Percentiles rank a stretch among this genome's conserved stretches.
phyloP scores from a whole-genome alignment of 371 early-diverging fungal genomes.

The Mucor circinelloides region DNA sequence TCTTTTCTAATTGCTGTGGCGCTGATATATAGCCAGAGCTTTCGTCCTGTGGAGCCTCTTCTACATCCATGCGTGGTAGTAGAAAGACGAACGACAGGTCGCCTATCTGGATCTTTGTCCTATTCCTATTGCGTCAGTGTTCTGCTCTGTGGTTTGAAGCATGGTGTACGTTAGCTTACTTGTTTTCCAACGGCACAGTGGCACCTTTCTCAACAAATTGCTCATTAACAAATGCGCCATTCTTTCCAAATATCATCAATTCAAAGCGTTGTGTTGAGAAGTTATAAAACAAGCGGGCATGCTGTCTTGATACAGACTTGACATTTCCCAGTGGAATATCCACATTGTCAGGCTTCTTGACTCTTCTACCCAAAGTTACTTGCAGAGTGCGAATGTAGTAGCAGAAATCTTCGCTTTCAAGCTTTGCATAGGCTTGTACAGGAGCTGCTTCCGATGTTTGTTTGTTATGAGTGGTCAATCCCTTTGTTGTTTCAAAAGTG shows the following conservation, averaged over 20 bases:
- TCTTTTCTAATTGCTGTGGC: conserved; percentile 44
- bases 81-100: conserved; percentile 78
- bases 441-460: conserved; percentile 39
- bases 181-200: conserved; percentile 73
- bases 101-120: conserved; percentile 81
- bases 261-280: conserved; percentile 79
- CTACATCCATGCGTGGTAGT: conserved; percentile 55
- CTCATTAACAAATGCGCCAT: conserved; percentile 85
- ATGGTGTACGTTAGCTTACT: conserved; percentile 26
- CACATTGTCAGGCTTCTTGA: conserved; percentile 57
- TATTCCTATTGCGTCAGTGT: neutral
- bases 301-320: conserved; percentile 84
- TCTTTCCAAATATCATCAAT: conserved; percentile 82
- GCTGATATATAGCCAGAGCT: conserved; percentile 35
- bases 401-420: conserved; percentile 81
- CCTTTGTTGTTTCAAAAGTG: conserved; percentile 1
- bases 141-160: neutral
- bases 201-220: conserved; percentile 70
- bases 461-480: neutral
- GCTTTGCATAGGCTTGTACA: conserved; percentile 89
- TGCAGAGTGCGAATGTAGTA: conserved; percentile 82
- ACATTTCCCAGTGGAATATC: conserved; percentile 82
- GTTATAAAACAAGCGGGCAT: conserved; percentile 87
- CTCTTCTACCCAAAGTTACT: conserved; percentile 76
- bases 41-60: conserved; percentile 18